Conservation (phyloP, 805 yeast species). For the Candida yuanshanica region DNA sequence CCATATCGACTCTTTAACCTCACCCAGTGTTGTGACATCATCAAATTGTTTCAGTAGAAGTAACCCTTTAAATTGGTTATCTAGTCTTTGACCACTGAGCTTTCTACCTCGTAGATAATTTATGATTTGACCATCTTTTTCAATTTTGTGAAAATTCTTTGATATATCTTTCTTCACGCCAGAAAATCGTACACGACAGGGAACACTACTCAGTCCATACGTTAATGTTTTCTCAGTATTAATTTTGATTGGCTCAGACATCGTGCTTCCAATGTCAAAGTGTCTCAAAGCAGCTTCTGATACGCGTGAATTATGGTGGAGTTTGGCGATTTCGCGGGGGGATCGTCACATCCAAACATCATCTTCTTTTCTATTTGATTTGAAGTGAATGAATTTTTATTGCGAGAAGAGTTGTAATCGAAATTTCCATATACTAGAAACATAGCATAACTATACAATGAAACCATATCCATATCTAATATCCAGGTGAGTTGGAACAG, state of each 20-base stretch:
- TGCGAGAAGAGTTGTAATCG: too few relatives aligned
- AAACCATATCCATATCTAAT: slow-evolving; percentile 17
- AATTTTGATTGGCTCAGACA: slow-evolving; percentile 1
- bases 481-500: slow-evolving; percentile 24
- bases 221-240: background rate
- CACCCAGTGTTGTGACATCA: slow-evolving; percentile 13
- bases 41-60: slow-evolving; percentile 19
- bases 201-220: slow-evolving; percentile 19
- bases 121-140: slow-evolving; percentile 8
- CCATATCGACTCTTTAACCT: slow-evolving; percentile 18
- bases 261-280: too few relatives aligned
- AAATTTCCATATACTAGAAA: too few relatives aligned
- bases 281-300: too few relatives aligned
- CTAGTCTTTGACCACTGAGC: slow-evolving; percentile 23
- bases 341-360: background rate
- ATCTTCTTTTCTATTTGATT: background rate
- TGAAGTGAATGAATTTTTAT: too few relatives aligned
- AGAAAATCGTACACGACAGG: slow-evolving; percentile 22
- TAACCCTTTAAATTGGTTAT: slow-evolving; percentile 10
- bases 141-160: slow-evolving; percentile 13
- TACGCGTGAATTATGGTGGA: too few relatives aligned
- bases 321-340: background rate
- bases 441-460: too few relatives aligned
- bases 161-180: slow-evolving; percentile 14
- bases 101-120: slow-evolving; percentile 33